A percentile compares a stretch with the other conserved stretches of the same genome.
Evolutionary conservation across 106 monocot species (phyloP).

Genomic region (Allium fistulosum): DNA sequence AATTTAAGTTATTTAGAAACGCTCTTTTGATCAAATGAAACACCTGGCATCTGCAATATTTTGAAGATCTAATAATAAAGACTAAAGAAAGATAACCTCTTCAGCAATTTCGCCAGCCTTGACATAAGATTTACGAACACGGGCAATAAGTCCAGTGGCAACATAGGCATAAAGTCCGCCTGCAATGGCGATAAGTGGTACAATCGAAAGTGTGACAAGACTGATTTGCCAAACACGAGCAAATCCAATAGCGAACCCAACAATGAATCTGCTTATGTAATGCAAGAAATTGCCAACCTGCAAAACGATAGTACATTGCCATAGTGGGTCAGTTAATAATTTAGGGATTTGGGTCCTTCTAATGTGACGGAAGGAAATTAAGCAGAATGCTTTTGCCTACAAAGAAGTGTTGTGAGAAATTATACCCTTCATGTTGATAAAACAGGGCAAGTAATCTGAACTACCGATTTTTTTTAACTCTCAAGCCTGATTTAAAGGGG

Average conservation of each 20-base stretch:
- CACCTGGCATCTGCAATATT: no score
- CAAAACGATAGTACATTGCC: background rate
- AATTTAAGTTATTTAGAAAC: no score
- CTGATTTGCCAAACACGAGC: slow-evolving; percentile 92
- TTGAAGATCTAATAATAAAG: no score
- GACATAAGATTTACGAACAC: slow-evolving; percentile 89
- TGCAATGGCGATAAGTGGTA: slow-evolving; percentile 86
- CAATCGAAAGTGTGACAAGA: slow-evolving; percentile 95
- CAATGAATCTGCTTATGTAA: slow-evolving; percentile 87
- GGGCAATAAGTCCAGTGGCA: slow-evolving; percentile 83
- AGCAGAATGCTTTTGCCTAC: no score
- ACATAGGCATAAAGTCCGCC: slow-evolving; percentile 85
- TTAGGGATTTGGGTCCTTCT: background rate
- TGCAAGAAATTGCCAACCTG: slow-evolving; percentile 92
- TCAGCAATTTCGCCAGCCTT: slow-evolving; percentile 94
- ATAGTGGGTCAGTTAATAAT: background rate
- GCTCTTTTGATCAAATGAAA: no score
- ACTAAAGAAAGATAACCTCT: slow-evolving; percentile 34
- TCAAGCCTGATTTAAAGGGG: no score
- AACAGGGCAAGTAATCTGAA: no score
- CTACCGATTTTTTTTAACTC: no score
- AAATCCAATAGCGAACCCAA: slow-evolving; percentile 92
- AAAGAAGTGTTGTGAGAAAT: no score
- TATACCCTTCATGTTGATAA: no score
- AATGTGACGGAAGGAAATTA: no score